phyloP scores from a whole-genome alignment of 2,329 filamentous ascomycete species.

The Thermochaetoides dissita region DNA sequence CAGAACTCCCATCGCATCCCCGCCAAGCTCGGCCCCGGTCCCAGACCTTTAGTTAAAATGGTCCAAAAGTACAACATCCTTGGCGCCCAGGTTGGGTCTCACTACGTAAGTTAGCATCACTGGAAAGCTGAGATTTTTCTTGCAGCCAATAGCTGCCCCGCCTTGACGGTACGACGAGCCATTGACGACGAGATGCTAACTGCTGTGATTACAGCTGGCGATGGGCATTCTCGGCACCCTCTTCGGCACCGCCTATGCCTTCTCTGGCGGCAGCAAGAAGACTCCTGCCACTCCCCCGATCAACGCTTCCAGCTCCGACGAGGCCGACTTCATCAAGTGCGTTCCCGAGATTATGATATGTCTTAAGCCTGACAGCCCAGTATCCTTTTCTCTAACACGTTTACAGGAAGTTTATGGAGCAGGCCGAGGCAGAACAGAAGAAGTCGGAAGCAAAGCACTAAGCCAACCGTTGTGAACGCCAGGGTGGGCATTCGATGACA shows the following conservation, averaged over 20 bases:
- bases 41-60: constrained; percentile 26
- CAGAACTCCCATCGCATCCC: constrained; percentile 16
- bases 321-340: constrained; percentile 53
- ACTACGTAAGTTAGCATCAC: constrained; percentile 36
- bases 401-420: constrained; percentile 33
- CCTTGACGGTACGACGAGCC: not conserved
- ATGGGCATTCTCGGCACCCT: constrained; percentile 40
- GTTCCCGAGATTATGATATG: constrained; percentile 13
- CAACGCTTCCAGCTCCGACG: constrained; percentile 47
- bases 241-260: constrained; percentile 33
- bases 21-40: constrained; percentile 14
- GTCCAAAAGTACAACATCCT: constrained; percentile 39
- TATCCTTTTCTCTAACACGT: constrained; percentile 6
- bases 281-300: constrained; percentile 38
- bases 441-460: constrained; percentile 27
- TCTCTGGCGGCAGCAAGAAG: constrained; percentile 32
- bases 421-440: constrained; percentile 29
- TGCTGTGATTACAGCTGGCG: constrained; percentile 31
- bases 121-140: constrained; percentile 2
- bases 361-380: not conserved
- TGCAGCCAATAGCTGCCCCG: not conserved
- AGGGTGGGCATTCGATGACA: constrained; percentile 1
- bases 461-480: constrained; percentile 3
- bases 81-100: constrained; percentile 46
- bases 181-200: constrained; percentile 10